Evolutionary conservation across 805 yeast species (phyloP).

Genomic region (Vanderwaltozyma verrucispora): DNA sequence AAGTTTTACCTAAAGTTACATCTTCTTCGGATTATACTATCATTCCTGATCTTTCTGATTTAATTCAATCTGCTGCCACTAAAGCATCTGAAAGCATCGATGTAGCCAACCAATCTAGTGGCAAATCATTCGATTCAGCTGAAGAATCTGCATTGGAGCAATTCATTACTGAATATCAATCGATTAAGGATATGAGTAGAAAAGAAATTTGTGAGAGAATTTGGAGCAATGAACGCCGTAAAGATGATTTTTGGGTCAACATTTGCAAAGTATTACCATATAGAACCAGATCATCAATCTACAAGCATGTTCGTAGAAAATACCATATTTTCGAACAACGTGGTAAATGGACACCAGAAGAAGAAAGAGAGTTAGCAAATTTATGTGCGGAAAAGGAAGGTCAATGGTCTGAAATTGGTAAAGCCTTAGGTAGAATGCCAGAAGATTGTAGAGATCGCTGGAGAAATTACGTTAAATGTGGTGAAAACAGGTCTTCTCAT

Average conservation of each 20-base stretch:
- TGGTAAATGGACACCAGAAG: conserved; percentile 84
- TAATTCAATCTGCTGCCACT: conserved; percentile 34
- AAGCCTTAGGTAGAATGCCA: conserved; percentile 81
- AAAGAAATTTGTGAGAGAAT: conserved; percentile 71
- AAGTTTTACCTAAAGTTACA: conserved; percentile 21
- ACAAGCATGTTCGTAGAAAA: conserved; percentile 84
- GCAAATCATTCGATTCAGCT: conserved; percentile 24
- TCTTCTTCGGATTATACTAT: conserved; percentile 8
- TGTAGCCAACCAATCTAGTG: conserved; percentile 24
- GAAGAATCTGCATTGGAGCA: conserved; percentile 69
- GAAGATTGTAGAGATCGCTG: conserved; percentile 96
- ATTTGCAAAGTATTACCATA: conserved; percentile 71
- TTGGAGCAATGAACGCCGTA: conserved; percentile 77
- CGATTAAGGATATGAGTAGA: conserved; percentile 49
- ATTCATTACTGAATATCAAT: conserved; percentile 61
- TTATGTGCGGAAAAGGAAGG: conserved; percentile 61
- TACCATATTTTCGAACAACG: conserved; percentile 81
- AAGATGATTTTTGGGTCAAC: conserved; percentile 85
- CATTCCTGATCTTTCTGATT: conserved; percentile 31
- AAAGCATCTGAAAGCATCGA: conserved; percentile 32
- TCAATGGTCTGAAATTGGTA: conserved; percentile 84
- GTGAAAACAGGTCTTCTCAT: conserved; percentile 59
- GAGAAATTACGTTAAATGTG: conserved; percentile 93
- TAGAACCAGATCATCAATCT: conserved; percentile 79
- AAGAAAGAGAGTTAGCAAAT: conserved; percentile 56